A percentile compares a stretch with the other conserved stretches of the same genome.
phyloP scores from a whole-genome alignment of 495 filamentous ascomycete genomes.

The Amniculicola lignicola region DNA sequence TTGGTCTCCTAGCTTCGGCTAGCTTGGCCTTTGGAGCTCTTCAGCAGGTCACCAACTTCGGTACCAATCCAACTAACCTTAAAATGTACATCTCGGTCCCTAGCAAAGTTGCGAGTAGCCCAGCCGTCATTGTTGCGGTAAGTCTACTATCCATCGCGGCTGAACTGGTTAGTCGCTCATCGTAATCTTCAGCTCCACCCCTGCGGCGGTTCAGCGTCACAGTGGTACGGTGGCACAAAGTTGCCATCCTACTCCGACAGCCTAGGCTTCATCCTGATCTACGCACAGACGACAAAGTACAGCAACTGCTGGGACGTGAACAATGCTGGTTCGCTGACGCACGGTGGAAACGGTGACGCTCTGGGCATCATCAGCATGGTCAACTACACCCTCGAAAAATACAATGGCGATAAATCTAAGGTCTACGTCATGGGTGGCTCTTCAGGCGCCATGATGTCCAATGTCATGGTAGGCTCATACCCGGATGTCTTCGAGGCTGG shows the following conservation, averaged over 20 bases:
- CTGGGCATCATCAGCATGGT: constrained; percentile 63
- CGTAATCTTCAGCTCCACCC: constrained; percentile 40
- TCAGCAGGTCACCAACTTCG: constrained; percentile 24
- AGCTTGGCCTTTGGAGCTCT: constrained; percentile 7
- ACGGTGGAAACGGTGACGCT: constrained; percentile 58
- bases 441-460: constrained; percentile 60
- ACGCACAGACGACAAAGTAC: constrained; percentile 49
- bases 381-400: constrained; percentile 47
- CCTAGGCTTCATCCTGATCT: constrained; percentile 54
- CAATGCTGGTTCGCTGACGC: constrained; percentile 51
- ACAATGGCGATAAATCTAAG: constrained; percentile 48
- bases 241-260: constrained; percentile 51
- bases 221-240: constrained; percentile 49
- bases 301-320: constrained; percentile 62
- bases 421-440: constrained; percentile 56
- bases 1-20: constrained; percentile 1
- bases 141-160: constrained; percentile 18
- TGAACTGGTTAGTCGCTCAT: background rate
- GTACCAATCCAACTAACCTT: constrained; percentile 18
- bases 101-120: constrained; percentile 50
- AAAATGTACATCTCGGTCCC: constrained; percentile 52
- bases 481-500: constrained; percentile 52
- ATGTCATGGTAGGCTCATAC: constrained; percentile 28
- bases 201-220: constrained; percentile 52
- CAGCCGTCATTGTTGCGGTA: constrained; percentile 53